These are phyloP conservation scores for Babesia gibsoni DNA, from an alignment of 169 alveolate species.

Conservation along the genomic window DNA sequence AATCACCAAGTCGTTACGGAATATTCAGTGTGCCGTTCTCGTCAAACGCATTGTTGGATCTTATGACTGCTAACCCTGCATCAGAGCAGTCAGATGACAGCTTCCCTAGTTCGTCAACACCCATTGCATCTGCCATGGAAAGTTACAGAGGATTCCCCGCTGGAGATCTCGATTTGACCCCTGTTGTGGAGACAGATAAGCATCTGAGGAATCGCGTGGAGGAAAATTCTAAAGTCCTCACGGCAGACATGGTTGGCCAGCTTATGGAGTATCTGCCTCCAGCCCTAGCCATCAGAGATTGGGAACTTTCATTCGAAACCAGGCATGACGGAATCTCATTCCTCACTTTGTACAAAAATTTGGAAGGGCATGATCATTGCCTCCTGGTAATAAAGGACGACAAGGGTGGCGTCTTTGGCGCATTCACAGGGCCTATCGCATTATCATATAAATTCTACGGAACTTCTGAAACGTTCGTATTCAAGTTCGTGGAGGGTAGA, in stretches of 20 bases:
- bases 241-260: slow-evolving; percentile 64
- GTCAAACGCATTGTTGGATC: slow-evolving; percentile 34
- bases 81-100: neutral
- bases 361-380: slow-evolving; percentile 73
- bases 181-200: slow-evolving; percentile 2
- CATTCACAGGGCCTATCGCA: slow-evolving; percentile 75
- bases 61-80: slow-evolving; percentile 2
- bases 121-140: neutral
- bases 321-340: slow-evolving; percentile 71
- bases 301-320: slow-evolving; percentile 72
- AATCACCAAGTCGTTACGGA: slow-evolving; percentile 4
- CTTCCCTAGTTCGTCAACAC: neutral
- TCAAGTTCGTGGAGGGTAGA: slow-evolving; percentile 61
- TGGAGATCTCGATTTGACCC: neutral
- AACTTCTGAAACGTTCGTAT: slow-evolving; percentile 82
- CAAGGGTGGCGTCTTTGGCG: slow-evolving; percentile 81
- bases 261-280: slow-evolving; percentile 70
- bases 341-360: slow-evolving; percentile 77
- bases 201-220: slow-evolving; percentile 15
- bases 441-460: slow-evolving; percentile 78
- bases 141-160: neutral
- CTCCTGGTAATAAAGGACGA: slow-evolving; percentile 78
- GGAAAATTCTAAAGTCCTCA: slow-evolving; percentile 34
- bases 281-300: slow-evolving; percentile 69
- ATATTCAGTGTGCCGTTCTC: slow-evolving; percentile 50